Evolutionary conservation across 2,329 filamentous ascomycete species (phyloP), one percentile per base, ranked within the genome.

Genomic region (Polytolypa hystricis): DNA sequence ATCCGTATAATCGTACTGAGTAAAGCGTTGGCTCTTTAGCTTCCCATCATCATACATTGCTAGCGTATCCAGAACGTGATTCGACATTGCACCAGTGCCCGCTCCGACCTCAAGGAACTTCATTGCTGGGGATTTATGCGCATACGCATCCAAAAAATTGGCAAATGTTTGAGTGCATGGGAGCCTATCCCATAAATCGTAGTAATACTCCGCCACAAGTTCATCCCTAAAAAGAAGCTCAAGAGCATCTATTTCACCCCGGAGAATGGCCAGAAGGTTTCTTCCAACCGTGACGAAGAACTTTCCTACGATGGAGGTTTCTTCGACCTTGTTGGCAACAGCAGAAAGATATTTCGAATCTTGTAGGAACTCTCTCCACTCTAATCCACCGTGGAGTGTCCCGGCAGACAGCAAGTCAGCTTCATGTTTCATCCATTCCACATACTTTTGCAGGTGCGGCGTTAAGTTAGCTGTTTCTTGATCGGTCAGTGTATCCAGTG

Each of bases 241-340:
- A 0, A 63, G 44, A 0, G 61, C 57, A 33, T 63, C 54, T 5
- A 52, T 42, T 21, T 54, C 48, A 2, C 54, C 56, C 2, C 43
- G 30, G 3, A 64, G 42, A 14, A 65, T 59, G 5, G 37, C 42
- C n/a, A n/a, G n/a, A n/a, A n/a, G n/a, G n/a, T 42, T 58, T 60
- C 40, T 33, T 41, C 4, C 52, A 41, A 4, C 58, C 57, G 25
- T 56, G 60, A 17, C 45, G 42, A 7, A 60, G 32, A 2, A 54
- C 57, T 10, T 51, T 39, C 2, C 56, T 42, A 2, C n/a, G n/a
- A n/a, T n/a, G n/a, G n/a, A n/a, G n/a, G n/a, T n/a, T n/a, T n/a
- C n/a, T n/a, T n/a, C n/a, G 27, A 26, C 23, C 23, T 3, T 14
- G 27, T 30, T 14, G 16, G 27, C 12, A 3, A 30, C 10, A 12